Conservation (phyloP, 306 rosid genomes). For the Vigna radiata region DNA sequence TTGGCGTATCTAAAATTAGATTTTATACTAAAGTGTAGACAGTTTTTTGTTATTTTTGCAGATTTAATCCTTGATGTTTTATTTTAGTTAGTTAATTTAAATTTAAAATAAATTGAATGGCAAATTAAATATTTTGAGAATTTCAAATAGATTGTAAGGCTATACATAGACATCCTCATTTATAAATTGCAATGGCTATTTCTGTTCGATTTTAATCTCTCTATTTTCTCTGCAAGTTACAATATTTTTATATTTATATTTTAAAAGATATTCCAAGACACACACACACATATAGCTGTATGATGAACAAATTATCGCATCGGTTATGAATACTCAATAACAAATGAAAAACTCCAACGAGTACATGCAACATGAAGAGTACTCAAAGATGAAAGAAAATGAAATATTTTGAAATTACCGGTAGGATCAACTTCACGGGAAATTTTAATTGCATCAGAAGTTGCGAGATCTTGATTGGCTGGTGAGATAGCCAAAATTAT, state of each 20-base stretch:
- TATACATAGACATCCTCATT: not conserved
- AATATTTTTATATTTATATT: no score
- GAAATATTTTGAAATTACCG: constrained; percentile 52
- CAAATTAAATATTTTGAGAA: not conserved
- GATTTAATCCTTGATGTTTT: not conserved
- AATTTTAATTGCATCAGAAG: constrained; percentile 95
- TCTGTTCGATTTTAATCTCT: not conserved
- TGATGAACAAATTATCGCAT: not conserved
- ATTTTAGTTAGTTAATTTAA: not conserved
- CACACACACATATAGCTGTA: not conserved
- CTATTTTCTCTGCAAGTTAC: not conserved
- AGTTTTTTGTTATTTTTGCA: not conserved
- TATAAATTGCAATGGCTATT: not conserved
- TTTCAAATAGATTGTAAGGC: not conserved
- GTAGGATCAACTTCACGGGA: constrained; percentile 98
- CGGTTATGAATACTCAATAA: not conserved
- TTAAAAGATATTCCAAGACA: not conserved
- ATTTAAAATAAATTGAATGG: not conserved
- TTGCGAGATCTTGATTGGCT: constrained; percentile 98
- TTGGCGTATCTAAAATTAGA: not conserved
- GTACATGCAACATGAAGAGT: constrained; percentile 21
- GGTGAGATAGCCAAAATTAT: constrained; percentile 95
- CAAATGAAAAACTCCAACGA: constrained; percentile 20
- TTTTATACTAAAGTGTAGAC: not conserved
- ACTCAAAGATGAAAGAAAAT: not conserved